Evolutionary conservation across 768 basidiomycete genomes (phyloP).

Genomic region (Russula virescens): DNA sequence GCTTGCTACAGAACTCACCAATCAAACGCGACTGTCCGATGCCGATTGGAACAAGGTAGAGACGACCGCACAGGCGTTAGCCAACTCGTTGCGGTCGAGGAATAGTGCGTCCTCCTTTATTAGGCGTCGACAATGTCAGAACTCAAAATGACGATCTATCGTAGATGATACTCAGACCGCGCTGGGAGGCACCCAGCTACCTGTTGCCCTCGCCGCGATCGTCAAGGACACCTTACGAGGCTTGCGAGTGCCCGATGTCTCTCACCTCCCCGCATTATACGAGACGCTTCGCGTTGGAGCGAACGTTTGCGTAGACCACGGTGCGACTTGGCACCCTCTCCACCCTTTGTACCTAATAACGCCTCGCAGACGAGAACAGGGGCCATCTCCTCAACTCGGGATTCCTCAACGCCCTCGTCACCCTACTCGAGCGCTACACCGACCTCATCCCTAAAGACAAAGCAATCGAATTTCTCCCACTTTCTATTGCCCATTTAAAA

Average conservation of each 20-base stretch:
- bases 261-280: slow-evolving; percentile 47
- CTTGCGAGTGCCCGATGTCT: slow-evolving; percentile 39
- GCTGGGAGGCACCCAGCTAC: slow-evolving; percentile 60
- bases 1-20: slow-evolving; percentile 17
- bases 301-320: slow-evolving; percentile 82
- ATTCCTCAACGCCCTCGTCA: slow-evolving; percentile 60
- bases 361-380: slow-evolving; percentile 63
- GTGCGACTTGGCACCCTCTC: slow-evolving; percentile 34
- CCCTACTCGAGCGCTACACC: slow-evolving; percentile 61
- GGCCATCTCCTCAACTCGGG: slow-evolving; percentile 62
- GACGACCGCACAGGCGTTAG: slow-evolving; percentile 16
- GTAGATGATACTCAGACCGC: slow-evolving; percentile 66
- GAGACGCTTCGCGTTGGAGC: slow-evolving; percentile 76
- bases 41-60: slow-evolving; percentile 22
- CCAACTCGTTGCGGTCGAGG: slow-evolving; percentile 18
- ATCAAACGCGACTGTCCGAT: slow-evolving; percentile 15
- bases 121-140: background rate
- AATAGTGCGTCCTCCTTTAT: slow-evolving; percentile 10
- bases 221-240: slow-evolving; percentile 51
- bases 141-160: background rate
- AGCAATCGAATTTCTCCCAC: slow-evolving; percentile 38
- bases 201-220: slow-evolving; percentile 58
- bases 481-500: slow-evolving; percentile 59
- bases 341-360: slow-evolving; percentile 1
- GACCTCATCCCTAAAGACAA: slow-evolving; percentile 39